Evolutionary conservation across 2,329 filamentous ascomycete genomes (phyloP).

Genomic region (Pseudofabraea citricarpa): DNA sequence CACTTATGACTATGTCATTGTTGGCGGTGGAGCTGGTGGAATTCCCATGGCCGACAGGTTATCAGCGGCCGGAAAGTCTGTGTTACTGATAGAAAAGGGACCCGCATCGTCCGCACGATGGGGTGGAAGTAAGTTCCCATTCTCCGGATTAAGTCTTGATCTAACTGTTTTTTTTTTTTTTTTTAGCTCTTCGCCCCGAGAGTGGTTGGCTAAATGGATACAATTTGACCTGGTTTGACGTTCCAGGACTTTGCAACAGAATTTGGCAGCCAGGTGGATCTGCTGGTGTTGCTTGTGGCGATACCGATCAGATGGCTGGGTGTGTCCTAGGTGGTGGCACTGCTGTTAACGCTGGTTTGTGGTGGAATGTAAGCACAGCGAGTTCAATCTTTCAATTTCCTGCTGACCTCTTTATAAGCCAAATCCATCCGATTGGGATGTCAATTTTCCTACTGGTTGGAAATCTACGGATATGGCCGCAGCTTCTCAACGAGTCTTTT

Average conservation of each 20-base stretch:
- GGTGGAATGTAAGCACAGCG: slow-evolving; percentile 48
- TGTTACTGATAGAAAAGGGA: slow-evolving; percentile 58
- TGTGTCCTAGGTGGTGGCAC: slow-evolving; percentile 60
- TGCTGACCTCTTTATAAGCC: slow-evolving; percentile 34
- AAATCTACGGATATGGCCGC: slow-evolving; percentile 56
- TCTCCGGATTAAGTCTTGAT: neutral
- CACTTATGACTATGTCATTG: slow-evolving; percentile 49
- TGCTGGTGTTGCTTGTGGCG: slow-evolving; percentile 53
- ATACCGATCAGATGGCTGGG: slow-evolving; percentile 69
- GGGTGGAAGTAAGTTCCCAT: slow-evolving; percentile 42
- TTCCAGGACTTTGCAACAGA: slow-evolving; percentile 67
- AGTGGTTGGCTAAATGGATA: slow-evolving; percentile 55
- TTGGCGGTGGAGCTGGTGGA: slow-evolving; percentile 48
- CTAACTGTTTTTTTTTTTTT: slow-evolving; percentile 6
- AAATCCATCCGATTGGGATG: slow-evolving; percentile 62
- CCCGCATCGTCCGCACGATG: slow-evolving; percentile 60
- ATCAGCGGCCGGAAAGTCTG: slow-evolving; percentile 58
- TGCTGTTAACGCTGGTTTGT: slow-evolving; percentile 59
- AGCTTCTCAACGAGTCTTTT: slow-evolving; percentile 58
- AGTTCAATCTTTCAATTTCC: neutral
- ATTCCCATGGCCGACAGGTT: slow-evolving; percentile 52
- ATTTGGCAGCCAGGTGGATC: slow-evolving; percentile 37
- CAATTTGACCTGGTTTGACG: slow-evolving; percentile 65
- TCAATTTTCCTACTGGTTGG: slow-evolving; percentile 70
- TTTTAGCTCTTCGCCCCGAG: slow-evolving; percentile 20